Base-by-base conservation (phyloP, 1,284 basidiomycete species). In the Lentinula novae-zelandiae region DNA sequence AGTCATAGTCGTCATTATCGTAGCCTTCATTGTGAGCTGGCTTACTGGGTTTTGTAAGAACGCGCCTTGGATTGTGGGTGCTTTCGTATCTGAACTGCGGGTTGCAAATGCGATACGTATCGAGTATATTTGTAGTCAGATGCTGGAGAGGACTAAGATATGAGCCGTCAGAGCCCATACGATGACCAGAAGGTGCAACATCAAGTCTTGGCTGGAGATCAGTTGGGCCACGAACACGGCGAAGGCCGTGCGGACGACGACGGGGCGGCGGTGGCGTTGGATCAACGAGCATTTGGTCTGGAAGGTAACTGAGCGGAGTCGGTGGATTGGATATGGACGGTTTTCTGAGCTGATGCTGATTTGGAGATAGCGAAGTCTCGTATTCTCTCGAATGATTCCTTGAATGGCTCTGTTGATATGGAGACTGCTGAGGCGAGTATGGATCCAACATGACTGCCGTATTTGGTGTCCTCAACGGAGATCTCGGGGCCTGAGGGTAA, bases 1-100 rank as follows among this genome's bases (percentile, higher is more conserved):
- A 98, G 73, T 98, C 95, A 70, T 94, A 95, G 72, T 98, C 95
- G 69, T 97, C 95, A 67, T 98, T 98, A 75, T 98, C 95, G 67
- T 89, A 95, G 0, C 95, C 95, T 63, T 97, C 94, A 70, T 98
- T 98, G 73, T 95, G 91, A 0, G 84, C 82, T 0, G 94, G 92
- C 73, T 96, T 96, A 78, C 92, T 94, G 42, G 96, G 95, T 75
- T 98, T 98, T 31, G 96, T 98, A 64, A 98, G 81, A 10, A 98
- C 96, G 53, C 95, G 86, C 53, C 95, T 83, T 5, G 95, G 95
- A 74, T 98, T 98, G 72, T 93, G 91, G 5, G 90, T 79, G 10
- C 92, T 90, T 75, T 97, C 95, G 73, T 98, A 98, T 71, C 89
- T 86, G 81, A 96, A 98, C 64, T 85, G 79, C 5, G 94, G 91